Conservation (phyloP, 1,284 basidiomycete species). For the Cryptococcus jaspeensis region DNA sequence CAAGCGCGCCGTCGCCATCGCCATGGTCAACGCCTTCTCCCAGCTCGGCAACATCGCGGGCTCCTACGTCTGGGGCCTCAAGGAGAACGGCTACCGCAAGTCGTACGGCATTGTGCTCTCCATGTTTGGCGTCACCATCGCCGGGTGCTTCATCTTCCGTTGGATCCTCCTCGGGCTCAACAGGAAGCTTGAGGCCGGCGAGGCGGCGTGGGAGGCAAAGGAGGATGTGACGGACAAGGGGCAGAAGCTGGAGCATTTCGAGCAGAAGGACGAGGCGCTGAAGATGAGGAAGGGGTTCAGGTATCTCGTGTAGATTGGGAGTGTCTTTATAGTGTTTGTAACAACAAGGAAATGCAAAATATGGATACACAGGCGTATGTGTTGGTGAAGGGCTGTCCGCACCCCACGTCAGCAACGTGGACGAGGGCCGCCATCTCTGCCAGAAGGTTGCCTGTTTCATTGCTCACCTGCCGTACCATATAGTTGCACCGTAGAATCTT, state of each 20-base stretch:
- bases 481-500: too few relatives aligned
- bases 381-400: too few relatives aligned
- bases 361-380: neutral
- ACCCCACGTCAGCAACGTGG: too few relatives aligned
- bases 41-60: conserved; percentile 55
- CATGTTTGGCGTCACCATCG: conserved; percentile 38
- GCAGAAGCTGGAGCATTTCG: conserved; percentile 50
- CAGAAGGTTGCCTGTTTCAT: too few relatives aligned
- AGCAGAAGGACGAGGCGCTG: conserved; percentile 48
- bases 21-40: conserved; percentile 49
- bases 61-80: conserved; percentile 59
- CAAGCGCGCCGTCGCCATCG: conserved; percentile 41
- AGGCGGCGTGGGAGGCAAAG: conserved; percentile 28
- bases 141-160: conserved; percentile 32
- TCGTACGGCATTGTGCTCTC: conserved; percentile 44
- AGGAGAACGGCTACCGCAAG: conserved; percentile 35
- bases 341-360: neutral
- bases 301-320: conserved; percentile 44
- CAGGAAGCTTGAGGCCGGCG: conserved; percentile 38
- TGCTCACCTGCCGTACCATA: too few relatives aligned
- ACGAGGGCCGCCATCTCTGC: too few relatives aligned
- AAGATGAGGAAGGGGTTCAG: conserved; percentile 53
- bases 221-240: conserved; percentile 41
- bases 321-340: neutral
- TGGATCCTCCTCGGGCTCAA: conserved; percentile 36